A percentile compares a stretch with the other conserved stretches of the same genome.
phyloP scores from a whole-genome alignment of 257 asterid species.

The Fraxinus americana region DNA sequence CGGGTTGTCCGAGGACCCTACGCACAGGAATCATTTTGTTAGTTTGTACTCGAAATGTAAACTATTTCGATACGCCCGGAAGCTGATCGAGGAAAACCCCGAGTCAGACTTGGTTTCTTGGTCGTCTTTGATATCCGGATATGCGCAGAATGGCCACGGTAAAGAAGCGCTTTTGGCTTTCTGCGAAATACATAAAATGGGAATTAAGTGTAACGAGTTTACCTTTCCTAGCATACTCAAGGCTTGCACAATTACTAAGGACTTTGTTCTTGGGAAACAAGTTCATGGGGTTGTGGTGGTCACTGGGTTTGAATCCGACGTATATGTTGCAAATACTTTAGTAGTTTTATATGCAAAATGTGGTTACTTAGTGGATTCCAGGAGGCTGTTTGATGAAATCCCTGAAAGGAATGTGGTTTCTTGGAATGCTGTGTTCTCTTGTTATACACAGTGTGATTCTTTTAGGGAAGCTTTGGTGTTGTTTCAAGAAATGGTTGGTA shows the following conservation, averaged over 20 bases:
- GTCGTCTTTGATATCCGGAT: constrained; percentile 82
- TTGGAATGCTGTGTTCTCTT: constrained; percentile 67
- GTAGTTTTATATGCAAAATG: constrained; percentile 68
- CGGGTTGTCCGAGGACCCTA: constrained; percentile 39
- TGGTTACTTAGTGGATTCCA: constrained; percentile 49
- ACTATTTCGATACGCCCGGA: constrained; percentile 48
- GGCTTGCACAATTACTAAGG: constrained; percentile 53
- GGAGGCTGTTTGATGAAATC: constrained; percentile 66
- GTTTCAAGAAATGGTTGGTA: constrained; percentile 59
- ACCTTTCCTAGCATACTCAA: constrained; percentile 78
- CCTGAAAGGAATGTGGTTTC: constrained; percentile 69
- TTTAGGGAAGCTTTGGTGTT: constrained; percentile 56
- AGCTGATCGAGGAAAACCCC: constrained; percentile 57
- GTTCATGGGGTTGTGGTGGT: constrained; percentile 63
- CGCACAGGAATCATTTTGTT: constrained; percentile 56
- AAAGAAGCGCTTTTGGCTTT: constrained; percentile 60
- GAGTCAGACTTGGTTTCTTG: constrained; percentile 73
- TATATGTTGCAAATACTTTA: constrained; percentile 67
- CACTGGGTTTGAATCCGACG: constrained; percentile 65
- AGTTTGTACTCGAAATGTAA: constrained; percentile 60
- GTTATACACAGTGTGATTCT: constrained; percentile 52
- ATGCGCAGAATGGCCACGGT: constrained; percentile 59
- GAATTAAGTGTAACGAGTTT: constrained; percentile 60
- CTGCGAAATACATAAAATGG: constrained; percentile 56
- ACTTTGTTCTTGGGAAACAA: constrained; percentile 54